Percentiles rank a stretch among this genome's conserved stretches.
Conservation (phyloP, 352 stramenopile species). For the Pilasporangium apinafurcum region DNA sequence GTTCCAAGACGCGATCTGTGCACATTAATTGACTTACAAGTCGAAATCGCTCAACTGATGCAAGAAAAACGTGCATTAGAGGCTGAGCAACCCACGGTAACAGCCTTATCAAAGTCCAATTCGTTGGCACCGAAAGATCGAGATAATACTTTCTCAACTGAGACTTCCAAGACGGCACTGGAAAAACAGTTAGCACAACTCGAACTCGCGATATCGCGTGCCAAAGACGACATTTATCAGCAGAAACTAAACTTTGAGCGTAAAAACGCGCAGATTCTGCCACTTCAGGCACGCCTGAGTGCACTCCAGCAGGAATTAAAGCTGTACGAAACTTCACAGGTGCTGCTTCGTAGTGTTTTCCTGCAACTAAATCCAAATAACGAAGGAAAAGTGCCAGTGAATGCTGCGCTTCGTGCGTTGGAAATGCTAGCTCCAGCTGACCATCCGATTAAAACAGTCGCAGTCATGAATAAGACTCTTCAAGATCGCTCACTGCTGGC, state of each 20-base stretch:
- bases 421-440: conserved; percentile 12
- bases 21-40: conserved; percentile 41
- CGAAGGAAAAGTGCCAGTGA: conserved; percentile 2
- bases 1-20: conserved; percentile 38
- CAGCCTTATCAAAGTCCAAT: neutral
- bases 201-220: conserved; percentile 18
- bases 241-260: conserved; percentile 39
- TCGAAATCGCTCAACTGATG: conserved; percentile 39
- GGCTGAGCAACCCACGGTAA: conserved; percentile 4
- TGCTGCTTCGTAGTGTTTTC: conserved; percentile 27
- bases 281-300: conserved; percentile 23
- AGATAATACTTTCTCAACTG: conserved; percentile 1
- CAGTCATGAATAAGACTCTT: conserved; percentile 9
- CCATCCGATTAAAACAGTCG: neutral
- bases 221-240: conserved; percentile 31
- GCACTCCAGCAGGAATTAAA: conserved; percentile 13
- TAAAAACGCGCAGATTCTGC: conserved; percentile 32
- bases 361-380: conserved; percentile 13
- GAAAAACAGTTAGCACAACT: conserved; percentile 39
- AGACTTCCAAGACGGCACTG: conserved; percentile 15
- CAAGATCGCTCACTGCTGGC: conserved; percentile 2
- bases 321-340: conserved; percentile 15
- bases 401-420: conserved; percentile 9
- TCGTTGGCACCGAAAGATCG: neutral
- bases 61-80: conserved; percentile 41